Percentiles rank a stretch among this genome's conserved stretches.
Evolutionary conservation across 495 filamentous ascomycete species (phyloP).

Genomic region (Penicillium atrosanguineum): DNA sequence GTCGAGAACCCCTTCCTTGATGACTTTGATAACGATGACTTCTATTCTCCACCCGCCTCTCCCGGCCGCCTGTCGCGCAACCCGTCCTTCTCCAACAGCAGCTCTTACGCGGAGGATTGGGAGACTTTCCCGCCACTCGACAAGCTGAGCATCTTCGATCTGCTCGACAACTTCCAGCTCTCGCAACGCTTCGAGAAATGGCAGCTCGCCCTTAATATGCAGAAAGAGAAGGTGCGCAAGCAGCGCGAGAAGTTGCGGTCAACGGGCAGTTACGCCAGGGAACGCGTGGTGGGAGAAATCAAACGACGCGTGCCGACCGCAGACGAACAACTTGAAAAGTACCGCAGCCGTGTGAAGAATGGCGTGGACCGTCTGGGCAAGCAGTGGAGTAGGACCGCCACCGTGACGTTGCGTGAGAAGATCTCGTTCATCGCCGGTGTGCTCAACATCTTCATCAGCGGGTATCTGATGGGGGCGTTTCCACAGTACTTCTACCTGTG

Average conservation of each 20-base stretch:
- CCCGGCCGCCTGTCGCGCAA: slow-evolving; percentile 59
- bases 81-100: slow-evolving; percentile 72
- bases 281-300: slow-evolving; percentile 86
- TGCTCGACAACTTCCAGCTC: slow-evolving; percentile 90
- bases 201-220: slow-evolving; percentile 72
- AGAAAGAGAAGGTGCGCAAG: slow-evolving; percentile 79
- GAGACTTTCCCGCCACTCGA: slow-evolving; percentile 86
- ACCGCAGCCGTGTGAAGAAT: slow-evolving; percentile 78
- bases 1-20: slow-evolving; percentile 13
- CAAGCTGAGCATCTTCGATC: slow-evolving; percentile 84
- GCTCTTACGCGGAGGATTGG: slow-evolving; percentile 85
- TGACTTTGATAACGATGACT: slow-evolving; percentile 33
- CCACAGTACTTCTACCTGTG: slow-evolving; percentile 87
- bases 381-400: slow-evolving; percentile 84
- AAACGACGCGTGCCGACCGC: slow-evolving; percentile 75
- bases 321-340: slow-evolving; percentile 90
- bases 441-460: slow-evolving; percentile 94
- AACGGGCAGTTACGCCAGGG: slow-evolving; percentile 54
- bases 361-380: slow-evolving; percentile 83
- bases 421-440: slow-evolving; percentile 93
- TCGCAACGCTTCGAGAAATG: slow-evolving; percentile 85
- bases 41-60: slow-evolving; percentile 34
- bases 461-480: slow-evolving; percentile 83
- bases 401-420: slow-evolving; percentile 89
- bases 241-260: slow-evolving; percentile 73